phyloP scores from a whole-genome alignment of 2,329 filamentous ascomycete species.

The Setomelanomma holmii region DNA sequence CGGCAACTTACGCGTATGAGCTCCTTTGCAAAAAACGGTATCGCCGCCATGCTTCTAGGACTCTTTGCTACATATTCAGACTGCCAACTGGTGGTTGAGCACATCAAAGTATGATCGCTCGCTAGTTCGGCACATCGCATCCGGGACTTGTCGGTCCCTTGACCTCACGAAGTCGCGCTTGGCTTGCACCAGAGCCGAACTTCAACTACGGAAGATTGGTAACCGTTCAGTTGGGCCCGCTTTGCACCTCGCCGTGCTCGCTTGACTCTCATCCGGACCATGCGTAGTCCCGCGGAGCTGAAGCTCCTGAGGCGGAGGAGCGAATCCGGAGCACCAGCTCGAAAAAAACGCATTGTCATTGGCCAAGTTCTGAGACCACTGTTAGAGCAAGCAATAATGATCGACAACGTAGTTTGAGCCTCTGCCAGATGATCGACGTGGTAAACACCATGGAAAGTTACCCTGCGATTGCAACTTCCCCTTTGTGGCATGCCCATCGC shows the following conservation, averaged over 20 bases:
- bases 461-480: background rate
- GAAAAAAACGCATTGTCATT: background rate
- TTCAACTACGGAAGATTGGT: background rate
- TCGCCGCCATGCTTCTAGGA: too few species aligned
- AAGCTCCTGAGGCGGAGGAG: background rate
- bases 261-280: background rate
- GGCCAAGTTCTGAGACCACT: background rate
- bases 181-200: background rate
- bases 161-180: background rate
- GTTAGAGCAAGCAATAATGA: background rate
- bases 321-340: background rate
- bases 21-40: too few species aligned
- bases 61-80: too few species aligned
- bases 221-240: background rate
- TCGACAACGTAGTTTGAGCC: background rate
- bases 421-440: background rate
- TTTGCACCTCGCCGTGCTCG: background rate
- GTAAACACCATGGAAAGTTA: background rate
- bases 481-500: background rate
- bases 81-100: too few species aligned
- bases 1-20: too few species aligned
- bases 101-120: background rate
- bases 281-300: background rate
- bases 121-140: background rate
- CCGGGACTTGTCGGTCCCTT: background rate